Percentiles rank a stretch among this genome's conserved stretches.
Evolutionary conservation across 352 stramenopile species (phyloP).

Genomic region (Phytophthora aleatoria): DNA sequence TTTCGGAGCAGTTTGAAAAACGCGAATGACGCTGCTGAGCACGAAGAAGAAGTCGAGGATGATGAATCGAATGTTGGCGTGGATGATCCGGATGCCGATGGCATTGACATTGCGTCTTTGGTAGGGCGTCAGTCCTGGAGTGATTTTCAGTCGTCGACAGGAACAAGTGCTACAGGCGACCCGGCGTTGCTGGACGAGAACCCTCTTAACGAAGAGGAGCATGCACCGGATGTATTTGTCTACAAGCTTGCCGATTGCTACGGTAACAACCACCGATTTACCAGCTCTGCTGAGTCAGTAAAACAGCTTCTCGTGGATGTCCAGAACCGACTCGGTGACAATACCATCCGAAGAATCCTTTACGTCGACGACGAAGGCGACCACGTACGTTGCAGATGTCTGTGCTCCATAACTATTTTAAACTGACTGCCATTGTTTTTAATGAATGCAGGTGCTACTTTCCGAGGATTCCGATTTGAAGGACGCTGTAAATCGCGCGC

Average conservation of each 20-base stretch:
- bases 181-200: conserved; percentile 33
- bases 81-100: conserved; percentile 35
- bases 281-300: conserved; percentile 76
- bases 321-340: conserved; percentile 70
- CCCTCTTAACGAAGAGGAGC: conserved; percentile 33
- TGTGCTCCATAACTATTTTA: conserved; percentile 2
- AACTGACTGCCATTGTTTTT: conserved; percentile 1
- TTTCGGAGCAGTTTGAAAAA: conserved; percentile 65
- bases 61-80: conserved; percentile 39
- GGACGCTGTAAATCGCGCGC: conserved; percentile 75
- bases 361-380: conserved; percentile 87
- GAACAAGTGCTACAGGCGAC: conserved; percentile 33
- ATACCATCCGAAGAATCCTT: conserved; percentile 77
- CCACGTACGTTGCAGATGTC: conserved; percentile 44
- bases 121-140: conserved; percentile 50
- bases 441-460: conserved; percentile 58
- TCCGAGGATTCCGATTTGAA: conserved; percentile 84
- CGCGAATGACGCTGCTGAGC: conserved; percentile 30
- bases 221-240: conserved; percentile 65
- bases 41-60: conserved; percentile 46
- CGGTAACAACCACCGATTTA: conserved; percentile 86
- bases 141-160: conserved; percentile 47
- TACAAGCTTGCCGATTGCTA: conserved; percentile 87
- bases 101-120: conserved; percentile 35
- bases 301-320: conserved; percentile 76